Conservation (phyloP, 345 rosid genomes). For the Pistacia integerrima region DNA sequence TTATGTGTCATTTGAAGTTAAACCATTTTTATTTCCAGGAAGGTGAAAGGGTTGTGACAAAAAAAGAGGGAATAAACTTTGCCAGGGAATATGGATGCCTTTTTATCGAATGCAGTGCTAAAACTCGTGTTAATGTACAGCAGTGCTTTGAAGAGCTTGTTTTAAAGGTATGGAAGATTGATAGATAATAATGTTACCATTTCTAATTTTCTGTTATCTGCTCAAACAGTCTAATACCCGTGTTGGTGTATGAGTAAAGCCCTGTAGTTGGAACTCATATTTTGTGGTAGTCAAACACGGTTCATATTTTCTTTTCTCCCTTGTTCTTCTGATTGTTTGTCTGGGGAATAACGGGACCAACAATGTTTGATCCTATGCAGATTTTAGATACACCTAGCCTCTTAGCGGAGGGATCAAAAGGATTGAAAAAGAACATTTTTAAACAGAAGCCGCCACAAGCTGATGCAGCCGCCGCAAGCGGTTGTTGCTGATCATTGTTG, state of each 20-base stretch:
- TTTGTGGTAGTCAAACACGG: background rate
- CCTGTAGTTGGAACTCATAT: too few relatives aligned
- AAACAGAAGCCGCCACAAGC: conserved; percentile 37
- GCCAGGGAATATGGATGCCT: conserved; percentile 70
- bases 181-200: too few relatives aligned
- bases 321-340: background rate
- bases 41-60: conserved; percentile 58
- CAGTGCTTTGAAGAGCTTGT: conserved; percentile 73
- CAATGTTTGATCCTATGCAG: conserved; percentile 27
- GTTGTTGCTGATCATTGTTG: conserved; percentile 35
- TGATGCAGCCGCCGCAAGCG: conserved; percentile 26
- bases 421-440: conserved; percentile 50
- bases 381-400: conserved; percentile 54
- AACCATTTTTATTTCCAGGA: conserved; percentile 42
- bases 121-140: conserved; percentile 57
- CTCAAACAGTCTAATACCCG: background rate
- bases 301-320: background rate
- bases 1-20: background rate
- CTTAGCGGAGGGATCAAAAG: conserved; percentile 50
- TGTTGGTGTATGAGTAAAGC: background rate
- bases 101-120: conserved; percentile 71
- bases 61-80: conserved; percentile 61
- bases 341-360: background rate
- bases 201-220: background rate
- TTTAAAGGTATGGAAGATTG: conserved; percentile 42